Conservation (phyloP, 495 filamentous ascomycete species). For the Aspergillus coremiiformis region DNA sequence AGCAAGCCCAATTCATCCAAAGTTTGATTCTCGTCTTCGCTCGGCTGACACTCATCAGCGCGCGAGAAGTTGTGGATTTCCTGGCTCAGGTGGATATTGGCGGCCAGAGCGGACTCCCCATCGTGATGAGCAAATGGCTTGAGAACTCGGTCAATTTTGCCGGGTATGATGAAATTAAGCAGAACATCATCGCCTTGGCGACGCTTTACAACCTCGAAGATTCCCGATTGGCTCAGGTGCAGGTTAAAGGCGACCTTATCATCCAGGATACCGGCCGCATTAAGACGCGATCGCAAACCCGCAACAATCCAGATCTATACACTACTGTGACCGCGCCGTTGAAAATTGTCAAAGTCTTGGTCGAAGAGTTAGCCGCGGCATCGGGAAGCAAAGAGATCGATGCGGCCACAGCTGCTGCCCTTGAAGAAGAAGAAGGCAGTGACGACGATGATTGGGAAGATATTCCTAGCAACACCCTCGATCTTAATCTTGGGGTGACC, state of each 20-base stretch:
- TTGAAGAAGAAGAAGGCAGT: slow-evolving; percentile 50
- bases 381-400: slow-evolving; percentile 53
- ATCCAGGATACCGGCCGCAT: slow-evolving; percentile 74
- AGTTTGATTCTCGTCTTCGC: slow-evolving; percentile 94
- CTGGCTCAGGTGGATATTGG: slow-evolving; percentile 73
- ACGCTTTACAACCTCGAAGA: slow-evolving; percentile 85
- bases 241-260: slow-evolving; percentile 88
- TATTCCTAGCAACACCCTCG: slow-evolving; percentile 57
- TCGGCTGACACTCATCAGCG: slow-evolving; percentile 71
- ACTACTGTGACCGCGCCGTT: slow-evolving; percentile 81
- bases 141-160: slow-evolving; percentile 94
- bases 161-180: slow-evolving; percentile 91
- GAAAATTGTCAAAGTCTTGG: slow-evolving; percentile 93
- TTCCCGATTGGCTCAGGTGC: slow-evolving; percentile 65
- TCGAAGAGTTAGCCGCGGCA: slow-evolving; percentile 68
- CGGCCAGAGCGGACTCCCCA: slow-evolving; percentile 63
- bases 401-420: slow-evolving; percentile 45
- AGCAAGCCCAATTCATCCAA: slow-evolving; percentile 78
- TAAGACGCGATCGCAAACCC: slow-evolving; percentile 83
- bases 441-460: slow-evolving; percentile 88
- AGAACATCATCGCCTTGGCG: slow-evolving; percentile 89
- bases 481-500: slow-evolving; percentile 58
- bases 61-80: slow-evolving; percentile 88
- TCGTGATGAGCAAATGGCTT: slow-evolving; percentile 90
- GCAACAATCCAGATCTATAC: slow-evolving; percentile 77